A percentile compares a stretch with the other conserved stretches of the same genome.
These are phyloP conservation scores for Hylodesmum podocarpum DNA, from an alignment of 306 rosid species.

Conservation along the genomic window DNA sequence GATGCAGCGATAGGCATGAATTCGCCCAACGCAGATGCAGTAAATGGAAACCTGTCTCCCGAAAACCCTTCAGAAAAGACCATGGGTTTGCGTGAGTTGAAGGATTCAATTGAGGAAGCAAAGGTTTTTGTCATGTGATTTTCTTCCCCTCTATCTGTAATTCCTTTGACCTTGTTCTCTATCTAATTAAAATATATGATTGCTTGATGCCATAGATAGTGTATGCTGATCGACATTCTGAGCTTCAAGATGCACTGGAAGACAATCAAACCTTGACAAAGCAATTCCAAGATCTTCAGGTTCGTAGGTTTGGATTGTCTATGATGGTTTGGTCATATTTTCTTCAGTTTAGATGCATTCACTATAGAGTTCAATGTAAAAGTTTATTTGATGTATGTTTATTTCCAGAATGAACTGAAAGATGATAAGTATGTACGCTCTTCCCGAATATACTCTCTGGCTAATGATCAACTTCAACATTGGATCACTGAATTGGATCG, in stretches of 20 bases:
- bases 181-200: constrained; percentile 12
- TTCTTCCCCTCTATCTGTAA: constrained; percentile 5
- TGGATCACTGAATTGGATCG: constrained; percentile 77
- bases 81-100: constrained; percentile 72
- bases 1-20: constrained; percentile 58
- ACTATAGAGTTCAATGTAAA: constrained; percentile 8
- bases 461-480: constrained; percentile 89
- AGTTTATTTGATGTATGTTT: constrained; percentile 17
- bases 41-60: constrained; percentile 82
- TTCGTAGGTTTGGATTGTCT: constrained; percentile 32
- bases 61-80: constrained; percentile 72
- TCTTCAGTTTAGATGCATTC: constrained; percentile 19
- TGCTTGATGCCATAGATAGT: constrained; percentile 57
- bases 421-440: constrained; percentile 80
- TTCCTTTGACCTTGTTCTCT: constrained; percentile 10
- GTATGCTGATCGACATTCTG: constrained; percentile 72
- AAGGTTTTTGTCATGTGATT: constrained; percentile 52
- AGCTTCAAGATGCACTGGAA: constrained; percentile 76
- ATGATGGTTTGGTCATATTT: constrained; percentile 11
- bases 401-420: constrained; percentile 70
- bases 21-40: constrained; percentile 46
- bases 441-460: constrained; percentile 66
- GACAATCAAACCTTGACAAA: constrained; percentile 65
- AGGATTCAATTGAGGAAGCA: constrained; percentile 89
- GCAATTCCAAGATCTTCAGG: constrained; percentile 88